A percentile compares a stretch with the other conserved stretches of the same genome.
Evolutionary conservation across 2,329 filamentous ascomycete species (phyloP).

Genomic region (Blumeriella jaapii): DNA sequence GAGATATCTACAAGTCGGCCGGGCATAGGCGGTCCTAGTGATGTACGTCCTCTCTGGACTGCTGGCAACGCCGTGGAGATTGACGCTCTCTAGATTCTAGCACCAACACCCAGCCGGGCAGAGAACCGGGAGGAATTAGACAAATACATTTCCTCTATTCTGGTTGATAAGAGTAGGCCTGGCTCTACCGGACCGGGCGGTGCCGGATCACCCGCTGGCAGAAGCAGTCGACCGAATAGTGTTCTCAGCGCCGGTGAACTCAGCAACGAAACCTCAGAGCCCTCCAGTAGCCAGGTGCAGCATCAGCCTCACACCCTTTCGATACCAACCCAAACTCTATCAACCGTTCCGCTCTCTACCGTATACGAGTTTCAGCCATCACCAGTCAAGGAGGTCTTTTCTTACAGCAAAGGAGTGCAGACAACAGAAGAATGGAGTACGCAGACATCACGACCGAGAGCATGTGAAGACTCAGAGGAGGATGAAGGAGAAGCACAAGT

Average conservation of each 20-base stretch:
- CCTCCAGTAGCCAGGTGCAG: conserved; percentile 31
- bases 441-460: conserved; percentile 39
- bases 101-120: conserved; percentile 58
- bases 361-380: conserved; percentile 72
- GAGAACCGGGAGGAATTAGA: conserved; percentile 70
- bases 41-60: conserved; percentile 43
- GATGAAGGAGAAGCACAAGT: conserved; percentile 45
- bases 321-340: conserved; percentile 50
- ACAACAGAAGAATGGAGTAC: conserved; percentile 65
- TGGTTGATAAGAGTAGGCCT: conserved; percentile 64
- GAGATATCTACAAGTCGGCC: conserved; percentile 61
- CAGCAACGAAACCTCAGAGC: conserved; percentile 62
- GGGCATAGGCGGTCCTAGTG: conserved; percentile 55
- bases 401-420: conserved; percentile 95
- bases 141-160: conserved; percentile 69
- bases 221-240: conserved; percentile 73
- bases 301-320: conserved; percentile 31
- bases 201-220: conserved; percentile 52
- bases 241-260: conserved; percentile 72
- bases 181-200: conserved; percentile 53
- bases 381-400: conserved; percentile 73
- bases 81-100: conserved; percentile 43
- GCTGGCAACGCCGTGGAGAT: conserved; percentile 19
- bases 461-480: conserved; percentile 50
- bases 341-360: conserved; percentile 60